A percentile compares a stretch with the other conserved stretches of the same genome.
phyloP scores from a whole-genome alignment of 345 rosid genomes.

The Eucalyptus grandis region DNA sequence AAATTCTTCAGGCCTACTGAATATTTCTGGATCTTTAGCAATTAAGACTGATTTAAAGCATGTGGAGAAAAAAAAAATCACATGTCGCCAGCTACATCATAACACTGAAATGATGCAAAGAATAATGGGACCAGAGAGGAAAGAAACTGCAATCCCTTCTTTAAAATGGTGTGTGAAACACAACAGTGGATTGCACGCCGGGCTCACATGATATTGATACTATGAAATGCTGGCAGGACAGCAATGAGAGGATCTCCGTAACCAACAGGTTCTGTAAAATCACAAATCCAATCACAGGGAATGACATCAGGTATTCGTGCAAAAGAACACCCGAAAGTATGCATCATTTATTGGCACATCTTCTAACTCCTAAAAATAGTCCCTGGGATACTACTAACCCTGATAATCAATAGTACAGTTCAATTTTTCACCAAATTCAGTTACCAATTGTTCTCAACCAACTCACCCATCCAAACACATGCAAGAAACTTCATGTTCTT shows the following conservation, averaged over 20 bases:
- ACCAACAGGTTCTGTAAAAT: slow-evolving; percentile 61
- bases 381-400: neutral
- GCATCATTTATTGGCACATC: neutral
- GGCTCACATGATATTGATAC: slow-evolving; percentile 34
- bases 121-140: neutral
- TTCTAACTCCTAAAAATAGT: neutral
- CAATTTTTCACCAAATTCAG: neutral
- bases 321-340: neutral
- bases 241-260: slow-evolving; percentile 88
- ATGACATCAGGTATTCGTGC: neutral
- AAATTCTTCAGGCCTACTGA: neutral
- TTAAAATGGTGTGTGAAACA: neutral
- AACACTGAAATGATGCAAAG: neutral
- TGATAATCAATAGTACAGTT: neutral
- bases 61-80: neutral
- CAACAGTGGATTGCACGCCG: neutral
- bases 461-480: neutral
- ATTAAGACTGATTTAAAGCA: neutral
- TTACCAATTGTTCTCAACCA: neutral
- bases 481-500: neutral
- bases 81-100: neutral
- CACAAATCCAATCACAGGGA: neutral
- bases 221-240: slow-evolving; percentile 72
- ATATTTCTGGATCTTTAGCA: neutral
- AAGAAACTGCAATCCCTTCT: neutral